Conservation (phyloP, 139 green algal genomes). For the Ulvella scutata region DNA sequence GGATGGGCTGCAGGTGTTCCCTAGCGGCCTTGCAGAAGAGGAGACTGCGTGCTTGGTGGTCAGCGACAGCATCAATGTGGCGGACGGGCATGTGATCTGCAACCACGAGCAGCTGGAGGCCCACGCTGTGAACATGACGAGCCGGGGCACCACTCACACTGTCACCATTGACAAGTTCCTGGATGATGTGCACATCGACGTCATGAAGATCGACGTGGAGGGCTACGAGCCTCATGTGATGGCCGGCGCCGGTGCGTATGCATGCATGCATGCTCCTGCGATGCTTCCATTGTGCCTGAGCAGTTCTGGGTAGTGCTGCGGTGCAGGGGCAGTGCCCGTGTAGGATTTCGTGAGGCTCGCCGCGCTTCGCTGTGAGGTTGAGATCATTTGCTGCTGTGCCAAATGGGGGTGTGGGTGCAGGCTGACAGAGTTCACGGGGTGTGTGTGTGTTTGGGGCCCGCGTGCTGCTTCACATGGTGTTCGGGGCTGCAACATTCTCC, state of each 20-base stretch:
- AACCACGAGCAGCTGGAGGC: neutral
- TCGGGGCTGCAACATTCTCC: too few relatives aligned
- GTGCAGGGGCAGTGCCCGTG: too few relatives aligned
- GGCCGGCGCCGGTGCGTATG: neutral
- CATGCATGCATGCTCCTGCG: neutral
- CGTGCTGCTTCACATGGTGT: too few relatives aligned
- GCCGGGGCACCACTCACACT: neutral
- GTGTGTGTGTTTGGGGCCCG: too few relatives aligned
- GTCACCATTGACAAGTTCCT: neutral
- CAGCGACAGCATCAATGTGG: conserved; percentile 4
- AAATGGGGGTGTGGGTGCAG: too few relatives aligned
- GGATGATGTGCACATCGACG: conserved; percentile 2
- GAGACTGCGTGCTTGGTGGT: conserved; percentile 6
- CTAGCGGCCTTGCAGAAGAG: neutral
- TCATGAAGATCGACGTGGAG: conserved; percentile 16
- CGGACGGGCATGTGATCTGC: conserved; percentile 10
- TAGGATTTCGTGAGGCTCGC: too few relatives aligned
- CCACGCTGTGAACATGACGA: neutral
- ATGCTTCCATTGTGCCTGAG: too few relatives aligned
- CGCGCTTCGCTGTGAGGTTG: too few relatives aligned
- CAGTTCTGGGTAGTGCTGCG: too few relatives aligned
- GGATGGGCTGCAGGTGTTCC: too few relatives aligned
- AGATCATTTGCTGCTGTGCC: too few relatives aligned
- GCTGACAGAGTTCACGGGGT: too few relatives aligned
- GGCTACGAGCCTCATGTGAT: conserved; percentile 14